Conservation (phyloP, 129 eudicot genomes). For the Saposhnikovia divaricata region DNA sequence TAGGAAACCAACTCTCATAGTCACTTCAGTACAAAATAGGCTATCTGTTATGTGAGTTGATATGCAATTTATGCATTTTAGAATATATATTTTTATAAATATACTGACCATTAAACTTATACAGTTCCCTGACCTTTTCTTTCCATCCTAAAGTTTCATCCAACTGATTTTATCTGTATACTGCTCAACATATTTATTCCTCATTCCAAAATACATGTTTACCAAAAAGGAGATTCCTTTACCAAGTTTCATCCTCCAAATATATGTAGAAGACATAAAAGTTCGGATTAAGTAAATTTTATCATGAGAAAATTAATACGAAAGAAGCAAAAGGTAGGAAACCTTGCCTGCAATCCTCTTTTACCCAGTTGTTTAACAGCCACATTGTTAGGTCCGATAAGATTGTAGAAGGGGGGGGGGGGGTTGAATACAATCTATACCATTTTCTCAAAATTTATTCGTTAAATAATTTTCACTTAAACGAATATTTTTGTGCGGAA, state of each 20-base stretch:
- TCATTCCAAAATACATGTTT: background rate
- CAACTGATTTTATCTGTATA: background rate
- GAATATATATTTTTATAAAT: background rate
- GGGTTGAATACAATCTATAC: too few relatives aligned
- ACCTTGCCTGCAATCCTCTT: slow-evolving; percentile 49
- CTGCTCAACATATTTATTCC: background rate
- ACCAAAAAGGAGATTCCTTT: background rate
- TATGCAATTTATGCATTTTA: background rate
- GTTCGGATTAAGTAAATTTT: background rate
- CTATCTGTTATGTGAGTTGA: background rate
- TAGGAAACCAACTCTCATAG: too few relatives aligned
- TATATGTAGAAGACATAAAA: background rate
- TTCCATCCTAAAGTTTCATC: background rate
- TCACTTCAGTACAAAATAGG: background rate
- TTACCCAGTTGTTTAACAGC: slow-evolving; percentile 49
- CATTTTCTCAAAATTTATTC: too few relatives aligned
- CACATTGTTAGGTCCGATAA: too few relatives aligned
- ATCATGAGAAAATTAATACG: background rate
- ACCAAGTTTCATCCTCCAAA: background rate
- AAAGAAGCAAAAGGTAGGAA: slow-evolving; percentile 1
- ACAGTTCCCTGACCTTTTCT: background rate
- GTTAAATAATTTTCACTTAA: too few relatives aligned
- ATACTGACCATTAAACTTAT: background rate
- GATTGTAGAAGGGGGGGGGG: too few relatives aligned
- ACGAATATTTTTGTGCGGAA: too few relatives aligned